Evolutionary conservation across 2,329 filamentous ascomycete species (phyloP).

Genomic region (Ceratocystis albifundus): DNA sequence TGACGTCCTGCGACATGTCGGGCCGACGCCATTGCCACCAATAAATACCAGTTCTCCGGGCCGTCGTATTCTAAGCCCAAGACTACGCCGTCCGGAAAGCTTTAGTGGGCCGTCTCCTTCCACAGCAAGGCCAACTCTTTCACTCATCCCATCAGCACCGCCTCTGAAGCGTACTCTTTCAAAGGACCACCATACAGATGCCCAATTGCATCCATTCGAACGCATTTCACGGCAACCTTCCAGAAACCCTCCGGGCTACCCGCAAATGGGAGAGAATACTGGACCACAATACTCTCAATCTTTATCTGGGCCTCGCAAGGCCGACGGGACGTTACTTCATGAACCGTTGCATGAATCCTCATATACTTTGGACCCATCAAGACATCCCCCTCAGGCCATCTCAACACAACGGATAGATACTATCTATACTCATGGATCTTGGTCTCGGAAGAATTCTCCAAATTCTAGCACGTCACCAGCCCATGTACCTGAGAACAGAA

Average conservation of each 20-base stretch:
- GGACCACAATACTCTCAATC: neutral
- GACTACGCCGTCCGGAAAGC: neutral
- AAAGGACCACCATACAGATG: neutral
- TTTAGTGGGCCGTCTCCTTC: neutral
- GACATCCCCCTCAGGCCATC: neutral
- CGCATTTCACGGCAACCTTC: neutral
- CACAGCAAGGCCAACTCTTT: neutral
- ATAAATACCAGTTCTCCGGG: neutral
- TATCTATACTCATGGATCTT: neutral
- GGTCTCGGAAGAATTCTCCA: neutral
- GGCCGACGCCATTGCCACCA: neutral
- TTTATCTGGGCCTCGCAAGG: neutral
- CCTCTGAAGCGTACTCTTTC: constrained; percentile 2
- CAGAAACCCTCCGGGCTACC: neutral
- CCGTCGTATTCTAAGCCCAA: constrained; percentile 4
- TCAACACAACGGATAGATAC: neutral
- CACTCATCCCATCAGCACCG: neutral
- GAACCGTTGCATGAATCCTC: neutral
- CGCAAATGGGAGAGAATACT: neutral
- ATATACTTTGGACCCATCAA: neutral
- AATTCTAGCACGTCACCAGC: neutral
- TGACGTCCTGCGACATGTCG: neutral
- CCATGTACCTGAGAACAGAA: neutral
- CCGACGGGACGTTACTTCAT: neutral
- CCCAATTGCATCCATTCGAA: neutral